Base-by-base conservation (phyloP, 2,329 filamentous ascomycete species). In the Paecilomyces niveus region DNA sequence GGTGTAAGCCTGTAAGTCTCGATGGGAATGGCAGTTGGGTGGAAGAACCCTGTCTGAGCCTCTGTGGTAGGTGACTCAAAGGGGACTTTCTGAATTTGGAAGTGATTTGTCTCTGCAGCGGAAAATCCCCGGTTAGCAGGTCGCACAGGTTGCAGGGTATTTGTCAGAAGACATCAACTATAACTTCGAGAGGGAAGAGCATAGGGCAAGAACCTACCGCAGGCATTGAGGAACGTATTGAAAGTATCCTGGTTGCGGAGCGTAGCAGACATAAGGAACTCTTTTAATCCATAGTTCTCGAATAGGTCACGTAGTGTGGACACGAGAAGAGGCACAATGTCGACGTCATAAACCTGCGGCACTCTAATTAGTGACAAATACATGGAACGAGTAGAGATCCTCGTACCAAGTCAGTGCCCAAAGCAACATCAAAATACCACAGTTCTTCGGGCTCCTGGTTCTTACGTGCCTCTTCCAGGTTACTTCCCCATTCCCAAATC, bases 241-340 rank as follows among this genome's bases (percentile, higher is more conserved):
- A 87, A 86, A 0, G 85, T 88, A 56, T 85, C 74, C 57, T 80
- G 76, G 59, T 87, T 88, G 57, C 86, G 81, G 57, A 88, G 77
- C 0, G 85, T 84, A 13, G 83, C 81, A 2, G 84, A 80, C 61
- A 88, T 82, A 58, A 88, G 72, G 53, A 86, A 81, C 52, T 80
- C 67, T 53, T 83, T 69, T 31, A 76, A 66, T 15, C 77, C 70
- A 60, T 82, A 80, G 61, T 81, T 74, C 45, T 82, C 76, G 64
- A 86, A 83, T 39, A 87, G 78, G 61, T 82, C 76, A 39, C 76
- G 72, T 56, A 87, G 68, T 3, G 84, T 85, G 50, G 78, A 76
- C 26, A 85, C 74, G 18, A 88, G 76, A 21, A 81, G 78, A n/a
- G 80, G 80, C 60, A 86, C 80, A 53, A 83, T 79, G 32, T 77